Conservation (phyloP, 2,329 filamentous ascomycete genomes). For the Alternaria conjuncta region DNA sequence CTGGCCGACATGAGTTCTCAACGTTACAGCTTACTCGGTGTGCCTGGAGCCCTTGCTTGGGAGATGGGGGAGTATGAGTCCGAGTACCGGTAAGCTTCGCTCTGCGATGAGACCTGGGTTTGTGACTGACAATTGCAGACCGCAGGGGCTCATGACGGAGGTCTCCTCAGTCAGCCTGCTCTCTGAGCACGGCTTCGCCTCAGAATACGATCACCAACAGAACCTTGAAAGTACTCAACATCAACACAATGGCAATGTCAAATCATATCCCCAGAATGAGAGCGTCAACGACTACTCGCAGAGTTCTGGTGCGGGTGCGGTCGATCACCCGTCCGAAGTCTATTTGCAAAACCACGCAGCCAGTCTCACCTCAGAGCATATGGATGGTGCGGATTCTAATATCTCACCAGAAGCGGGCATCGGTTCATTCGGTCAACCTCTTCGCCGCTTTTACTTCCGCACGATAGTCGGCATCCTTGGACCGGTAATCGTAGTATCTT, state of each 20-base stretch:
- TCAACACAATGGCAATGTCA: background rate
- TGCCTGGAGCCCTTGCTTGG: background rate
- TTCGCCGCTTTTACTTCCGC: background rate
- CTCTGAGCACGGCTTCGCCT: background rate
- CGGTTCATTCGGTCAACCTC: background rate
- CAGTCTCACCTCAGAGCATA: background rate
- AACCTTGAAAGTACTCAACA: background rate
- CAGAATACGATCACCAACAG: background rate
- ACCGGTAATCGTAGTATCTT: background rate
- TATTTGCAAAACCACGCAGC: background rate
- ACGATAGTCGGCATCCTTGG: background rate
- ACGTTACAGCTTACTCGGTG: background rate
- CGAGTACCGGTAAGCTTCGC: background rate
- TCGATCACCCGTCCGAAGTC: background rate
- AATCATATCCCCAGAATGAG: background rate
- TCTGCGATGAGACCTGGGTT: background rate
- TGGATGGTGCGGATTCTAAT: too few species aligned
- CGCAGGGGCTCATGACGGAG: background rate
- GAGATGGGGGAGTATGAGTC: background rate
- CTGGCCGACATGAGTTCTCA: background rate
- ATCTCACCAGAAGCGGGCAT: rapidly evolving
- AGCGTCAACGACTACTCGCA: background rate
- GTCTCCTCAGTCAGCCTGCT: background rate
- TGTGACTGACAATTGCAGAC: background rate
- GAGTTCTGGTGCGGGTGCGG: rapidly evolving